Evolutionary conservation across 2,329 filamentous ascomycete species (phyloP).

Genomic region (Rhinocladiella mackenziei): DNA sequence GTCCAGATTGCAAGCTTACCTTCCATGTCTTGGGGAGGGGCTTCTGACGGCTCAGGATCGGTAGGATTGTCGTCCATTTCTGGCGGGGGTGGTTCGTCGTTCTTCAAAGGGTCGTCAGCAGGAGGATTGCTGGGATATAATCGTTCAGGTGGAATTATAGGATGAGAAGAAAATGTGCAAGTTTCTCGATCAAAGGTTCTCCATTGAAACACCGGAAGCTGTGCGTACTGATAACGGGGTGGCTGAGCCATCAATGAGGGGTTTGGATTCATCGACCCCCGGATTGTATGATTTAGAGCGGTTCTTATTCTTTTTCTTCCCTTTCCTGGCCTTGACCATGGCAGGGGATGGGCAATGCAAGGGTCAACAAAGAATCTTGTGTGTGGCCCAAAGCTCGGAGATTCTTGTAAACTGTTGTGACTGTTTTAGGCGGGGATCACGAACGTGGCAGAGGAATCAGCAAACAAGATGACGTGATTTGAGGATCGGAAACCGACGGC

Average conservation of each 20-base stretch:
- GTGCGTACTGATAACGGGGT: conserved; percentile 40
- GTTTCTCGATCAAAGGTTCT: conserved; percentile 41
- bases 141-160: conserved; percentile 23
- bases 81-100: conserved; percentile 8
- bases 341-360: conserved; percentile 31
- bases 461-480: conserved; percentile 24
- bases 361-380: background rate
- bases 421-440: conserved; percentile 19
- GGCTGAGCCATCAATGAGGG: conserved; percentile 36
- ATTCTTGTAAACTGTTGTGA: conserved; percentile 18
- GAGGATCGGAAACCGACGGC: conserved; percentile 15
- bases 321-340: conserved; percentile 37
- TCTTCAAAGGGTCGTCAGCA: conserved; percentile 26
- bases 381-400: conserved; percentile 11
- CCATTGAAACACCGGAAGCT: conserved; percentile 42
- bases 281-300: conserved; percentile 30
- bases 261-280: conserved; percentile 32
- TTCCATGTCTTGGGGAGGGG: conserved; percentile 12
- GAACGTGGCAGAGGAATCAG: conserved; percentile 18
- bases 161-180: conserved; percentile 39
- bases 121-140: conserved; percentile 17
- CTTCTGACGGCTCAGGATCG: conserved; percentile 2
- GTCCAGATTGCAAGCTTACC: conserved; percentile 30
- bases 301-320: conserved; percentile 37
- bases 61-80: conserved; percentile 4